phyloP scores from a whole-genome alignment of 768 basidiomycete genomes.

The Lactifluus pinguis region DNA sequence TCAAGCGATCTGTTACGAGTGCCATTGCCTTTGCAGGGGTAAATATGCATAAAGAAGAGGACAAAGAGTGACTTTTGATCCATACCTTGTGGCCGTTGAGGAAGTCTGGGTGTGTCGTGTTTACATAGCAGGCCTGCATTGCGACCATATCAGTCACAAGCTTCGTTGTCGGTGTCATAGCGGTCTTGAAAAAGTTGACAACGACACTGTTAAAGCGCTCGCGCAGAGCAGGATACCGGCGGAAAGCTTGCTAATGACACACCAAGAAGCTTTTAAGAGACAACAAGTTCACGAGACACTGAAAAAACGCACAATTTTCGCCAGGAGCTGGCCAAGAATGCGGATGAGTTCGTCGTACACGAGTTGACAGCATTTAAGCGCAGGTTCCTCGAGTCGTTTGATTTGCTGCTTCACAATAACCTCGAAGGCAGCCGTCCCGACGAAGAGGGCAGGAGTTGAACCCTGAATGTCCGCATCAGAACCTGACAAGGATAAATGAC shows the following conservation, averaged over 20 bases:
- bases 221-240: constrained; percentile 90
- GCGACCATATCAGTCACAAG: constrained; percentile 88
- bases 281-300: neutral
- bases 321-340: constrained; percentile 85
- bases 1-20: constrained; percentile 75
- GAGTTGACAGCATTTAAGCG: constrained; percentile 87
- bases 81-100: constrained; percentile 84
- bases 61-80: neutral
- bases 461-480: constrained; percentile 42
- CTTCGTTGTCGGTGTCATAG: constrained; percentile 93
- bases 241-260: constrained; percentile 73
- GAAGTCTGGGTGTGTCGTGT: constrained; percentile 99
- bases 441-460: constrained; percentile 92
- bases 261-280: neutral
- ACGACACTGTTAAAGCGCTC: constrained; percentile 96
- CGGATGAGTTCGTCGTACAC: constrained; percentile 97
- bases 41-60: constrained; percentile 1
- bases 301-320: constrained; percentile 62
- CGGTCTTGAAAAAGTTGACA: constrained; percentile 90
- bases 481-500: neutral
- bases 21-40: constrained; percentile 60
- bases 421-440: constrained; percentile 95
- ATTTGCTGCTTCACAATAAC: constrained; percentile 99
- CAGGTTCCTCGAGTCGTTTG: constrained; percentile 89
- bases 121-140: constrained; percentile 99